Percentiles rank a stretch among this genome's conserved stretches.
These are phyloP conservation scores for Mucor indicus DNA, from an alignment of 371 early-diverging fungal species.

Conservation along the genomic window DNA sequence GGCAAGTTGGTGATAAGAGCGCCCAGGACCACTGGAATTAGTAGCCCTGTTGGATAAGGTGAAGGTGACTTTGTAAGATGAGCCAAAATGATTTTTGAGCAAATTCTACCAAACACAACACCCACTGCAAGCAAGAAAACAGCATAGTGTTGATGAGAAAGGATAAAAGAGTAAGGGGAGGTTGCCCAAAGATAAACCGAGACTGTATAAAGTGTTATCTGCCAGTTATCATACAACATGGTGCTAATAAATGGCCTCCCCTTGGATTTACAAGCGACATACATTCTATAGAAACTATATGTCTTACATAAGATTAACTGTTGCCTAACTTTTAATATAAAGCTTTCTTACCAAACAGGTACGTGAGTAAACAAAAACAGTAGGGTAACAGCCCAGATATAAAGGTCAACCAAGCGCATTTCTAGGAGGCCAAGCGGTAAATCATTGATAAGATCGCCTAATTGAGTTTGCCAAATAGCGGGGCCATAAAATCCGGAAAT, in stretches of 20 bases:
- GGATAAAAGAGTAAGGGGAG: conserved; percentile 64
- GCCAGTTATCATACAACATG: conserved; percentile 64
- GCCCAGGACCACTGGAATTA: conserved; percentile 74
- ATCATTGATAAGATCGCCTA: conserved; percentile 22
- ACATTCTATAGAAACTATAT: conserved; percentile 53
- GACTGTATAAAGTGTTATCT: conserved; percentile 57
- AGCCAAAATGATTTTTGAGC: conserved; percentile 85
- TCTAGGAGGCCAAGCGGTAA: conserved; percentile 30
- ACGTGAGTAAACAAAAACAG: conserved; percentile 67
- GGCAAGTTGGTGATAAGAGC: conserved; percentile 65
- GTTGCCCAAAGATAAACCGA: conserved; percentile 68
- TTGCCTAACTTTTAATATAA: too few relatives aligned
- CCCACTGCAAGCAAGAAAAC: conserved; percentile 72
- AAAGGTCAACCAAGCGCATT: conserved; percentile 46
- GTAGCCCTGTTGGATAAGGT: conserved; percentile 74
- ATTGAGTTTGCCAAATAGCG: conserved; percentile 25
- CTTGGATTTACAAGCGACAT: conserved; percentile 66
- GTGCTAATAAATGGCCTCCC: conserved; percentile 53
- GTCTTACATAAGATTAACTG: neutral
- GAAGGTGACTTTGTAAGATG: conserved; percentile 80
- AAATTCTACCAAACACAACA: conserved; percentile 85
- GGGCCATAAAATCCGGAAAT: conserved; percentile 65
- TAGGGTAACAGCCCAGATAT: conserved; percentile 55
- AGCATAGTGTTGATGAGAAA: conserved; percentile 64
- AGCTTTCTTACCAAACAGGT: conserved; percentile 56